Evolutionary conservation across 2,329 filamentous ascomycete species (phyloP).

Genomic region (Fonsecaea monophora): DNA sequence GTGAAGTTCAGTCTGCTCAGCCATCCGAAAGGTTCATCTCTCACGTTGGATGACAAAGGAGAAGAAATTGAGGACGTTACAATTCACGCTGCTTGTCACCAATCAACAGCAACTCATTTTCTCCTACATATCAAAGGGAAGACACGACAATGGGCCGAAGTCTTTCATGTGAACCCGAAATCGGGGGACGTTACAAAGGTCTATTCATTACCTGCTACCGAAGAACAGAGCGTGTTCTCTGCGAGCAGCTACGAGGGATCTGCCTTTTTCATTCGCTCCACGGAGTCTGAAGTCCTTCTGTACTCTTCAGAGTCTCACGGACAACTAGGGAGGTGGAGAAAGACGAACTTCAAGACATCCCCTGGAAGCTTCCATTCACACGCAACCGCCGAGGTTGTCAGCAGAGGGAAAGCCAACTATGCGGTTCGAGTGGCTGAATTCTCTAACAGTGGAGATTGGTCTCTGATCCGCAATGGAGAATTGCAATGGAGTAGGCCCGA

Average conservation of each 20-base stretch:
- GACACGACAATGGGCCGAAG: constrained; percentile 77
- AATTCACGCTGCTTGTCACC: constrained; percentile 75
- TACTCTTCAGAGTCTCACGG: constrained; percentile 78
- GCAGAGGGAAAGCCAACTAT: constrained; percentile 70
- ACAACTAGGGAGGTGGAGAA: constrained; percentile 76
- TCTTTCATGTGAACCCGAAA: constrained; percentile 81
- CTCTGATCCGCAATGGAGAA: constrained; percentile 81
- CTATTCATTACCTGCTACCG: constrained; percentile 76
- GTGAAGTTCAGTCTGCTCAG: constrained; percentile 56
- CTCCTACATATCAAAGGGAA: constrained; percentile 79
- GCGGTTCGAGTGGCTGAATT: constrained; percentile 80
- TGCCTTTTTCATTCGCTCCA: constrained; percentile 87
- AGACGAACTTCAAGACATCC: constrained; percentile 52
- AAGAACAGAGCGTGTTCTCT: constrained; percentile 76
- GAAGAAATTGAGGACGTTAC: constrained; percentile 61
- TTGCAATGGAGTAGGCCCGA: constrained; percentile 81
- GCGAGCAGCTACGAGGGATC: constrained; percentile 78
- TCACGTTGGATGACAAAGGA: constrained; percentile 50
- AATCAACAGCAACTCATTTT: constrained; percentile 79
- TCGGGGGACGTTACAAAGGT: constrained; percentile 73
- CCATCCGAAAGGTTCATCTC: constrained; percentile 48
- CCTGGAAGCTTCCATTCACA: constrained; percentile 52
- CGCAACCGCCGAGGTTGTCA: constrained; percentile 80
- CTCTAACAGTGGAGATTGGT: constrained; percentile 73
- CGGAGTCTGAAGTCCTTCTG: constrained; percentile 73